Base-by-base conservation (phyloP, 2,329 filamentous ascomycete species). In the Fusarium illudens region DNA sequence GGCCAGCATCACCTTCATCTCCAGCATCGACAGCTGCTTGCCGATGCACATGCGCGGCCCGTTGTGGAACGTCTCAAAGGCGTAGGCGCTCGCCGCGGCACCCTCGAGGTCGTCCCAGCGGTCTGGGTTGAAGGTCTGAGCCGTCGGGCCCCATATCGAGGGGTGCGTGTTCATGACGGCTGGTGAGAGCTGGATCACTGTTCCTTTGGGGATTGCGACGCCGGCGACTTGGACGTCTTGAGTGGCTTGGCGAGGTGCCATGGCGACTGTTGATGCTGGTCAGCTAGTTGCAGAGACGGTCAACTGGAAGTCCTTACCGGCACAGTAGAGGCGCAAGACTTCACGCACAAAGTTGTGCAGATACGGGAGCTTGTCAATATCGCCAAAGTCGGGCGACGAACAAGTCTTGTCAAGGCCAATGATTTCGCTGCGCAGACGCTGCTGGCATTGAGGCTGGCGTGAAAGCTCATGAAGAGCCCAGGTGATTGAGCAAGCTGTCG, bases 291-390 rank as follows among this genome's bases (percentile, higher is more conserved):
- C 11, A 15, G 4, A 29, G 11, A 22, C 4, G 32, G 1, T 13
- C 20, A 15, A 6, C 20, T 33, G 3, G 29, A 2, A 11, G 13
- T 32, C 39, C 71, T 63, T 62, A 74, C 74, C 68, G 2, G 82
- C 80, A 4, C 80, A 76, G 62, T 79, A 81, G 39, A 82, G 74
- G 3, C 83, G 78, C 33, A 85, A 64, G 4, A 80, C 74, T 70
- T 85, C 83, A 32, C 73, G 80, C 64, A 79, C 75, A 50, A 85
- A 79, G 58, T 82, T 80, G 65, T 80, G 76, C 27, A 82, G 67
- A 13, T 78, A 76, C 1, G 77, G 77, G 10, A 81, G 75, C 9
- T 76, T 75, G 8, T 77, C 77, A 12, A 78, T 64, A 8, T 74
- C 66, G 37, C 60, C 56, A 36, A 70, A 76, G 6, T 52, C 54